A percentile compares a stretch with the other conserved stretches of the same genome.
Evolutionary conservation across 768 basidiomycete genomes (phyloP).

Genomic region (Lentinus tigrinus): DNA sequence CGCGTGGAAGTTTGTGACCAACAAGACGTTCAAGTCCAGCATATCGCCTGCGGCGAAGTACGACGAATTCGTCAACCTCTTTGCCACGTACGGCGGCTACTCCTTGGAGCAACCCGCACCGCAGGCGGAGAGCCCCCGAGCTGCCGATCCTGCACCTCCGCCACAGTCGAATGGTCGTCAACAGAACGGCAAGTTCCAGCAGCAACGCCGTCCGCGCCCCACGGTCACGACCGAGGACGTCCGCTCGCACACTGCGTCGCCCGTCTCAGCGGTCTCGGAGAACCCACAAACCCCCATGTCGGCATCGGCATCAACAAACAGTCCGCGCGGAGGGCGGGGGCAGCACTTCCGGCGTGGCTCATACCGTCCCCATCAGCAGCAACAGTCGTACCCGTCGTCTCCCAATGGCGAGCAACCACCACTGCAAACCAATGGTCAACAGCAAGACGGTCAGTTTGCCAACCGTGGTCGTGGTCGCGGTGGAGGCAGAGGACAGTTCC

Average conservation of each 20-base stretch:
- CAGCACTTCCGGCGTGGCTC: constrained; percentile 3
- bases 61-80: constrained; percentile 51
- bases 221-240: constrained; percentile 3
- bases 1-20: constrained; percentile 50
- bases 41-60: constrained; percentile 31
- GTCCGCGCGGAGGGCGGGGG: constrained; percentile 8
- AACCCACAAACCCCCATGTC: background rate
- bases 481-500: constrained; percentile 38
- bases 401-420: background rate
- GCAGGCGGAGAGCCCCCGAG: constrained; percentile 16
- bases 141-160: constrained; percentile 14
- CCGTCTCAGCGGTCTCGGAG: background rate
- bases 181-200: constrained; percentile 1
- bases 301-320: background rate
- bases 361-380: constrained; percentile 8
- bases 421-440: background rate
- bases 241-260: constrained; percentile 1
- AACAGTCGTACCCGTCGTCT: background rate
- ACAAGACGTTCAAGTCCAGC: background rate
- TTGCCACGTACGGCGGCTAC: constrained; percentile 51
- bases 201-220: background rate
- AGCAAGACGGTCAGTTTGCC: constrained; percentile 14
- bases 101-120: constrained; percentile 35
- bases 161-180: background rate
- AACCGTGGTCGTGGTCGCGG: constrained; percentile 35